Conservation (phyloP, 2,329 filamentous ascomycete species). For the Knoxdaviesia proteae region DNA sequence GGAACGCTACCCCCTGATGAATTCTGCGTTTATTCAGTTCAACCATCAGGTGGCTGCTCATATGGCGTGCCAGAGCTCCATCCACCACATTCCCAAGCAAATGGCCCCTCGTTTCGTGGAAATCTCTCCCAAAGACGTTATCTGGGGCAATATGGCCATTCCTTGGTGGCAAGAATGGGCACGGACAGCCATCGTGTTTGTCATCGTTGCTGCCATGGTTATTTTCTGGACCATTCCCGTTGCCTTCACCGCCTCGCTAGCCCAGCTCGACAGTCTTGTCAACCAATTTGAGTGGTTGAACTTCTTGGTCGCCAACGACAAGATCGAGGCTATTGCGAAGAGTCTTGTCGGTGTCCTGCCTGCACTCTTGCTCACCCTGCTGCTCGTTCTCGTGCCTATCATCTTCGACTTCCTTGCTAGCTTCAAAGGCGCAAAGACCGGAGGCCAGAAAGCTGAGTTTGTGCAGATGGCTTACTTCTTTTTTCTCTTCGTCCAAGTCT, state of each 20-base stretch:
- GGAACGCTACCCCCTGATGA: constrained; percentile 79
- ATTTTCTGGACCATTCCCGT: constrained; percentile 83
- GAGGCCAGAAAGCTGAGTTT: constrained; percentile 55
- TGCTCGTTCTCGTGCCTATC: constrained; percentile 65
- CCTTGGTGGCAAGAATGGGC: constrained; percentile 83
- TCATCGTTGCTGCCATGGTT: constrained; percentile 51
- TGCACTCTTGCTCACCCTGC: constrained; percentile 50
- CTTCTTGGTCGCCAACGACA: constrained; percentile 41
- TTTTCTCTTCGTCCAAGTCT: constrained; percentile 88
- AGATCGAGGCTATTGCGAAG: constrained; percentile 39
- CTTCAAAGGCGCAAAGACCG: constrained; percentile 65
- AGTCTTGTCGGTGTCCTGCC: constrained; percentile 71
- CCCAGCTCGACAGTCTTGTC: constrained; percentile 55
- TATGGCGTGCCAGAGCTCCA: constrained; percentile 88
- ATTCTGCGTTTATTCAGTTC: constrained; percentile 94
- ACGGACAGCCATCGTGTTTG: constrained; percentile 43
- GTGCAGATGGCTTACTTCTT: constrained; percentile 85
- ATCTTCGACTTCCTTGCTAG: constrained; percentile 54
- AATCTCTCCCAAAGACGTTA: constrained; percentile 75
- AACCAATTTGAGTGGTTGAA: constrained; percentile 43
- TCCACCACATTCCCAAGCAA: constrained; percentile 76
- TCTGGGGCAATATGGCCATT: constrained; percentile 96
- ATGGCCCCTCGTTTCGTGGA: constrained; percentile 91
- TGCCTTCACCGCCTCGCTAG: constrained; percentile 64
- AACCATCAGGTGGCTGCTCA: constrained; percentile 94